These are phyloP conservation scores for Adiantum capillusveneris DNA, from an alignment of 75 land plant species.

Conservation along the genomic window DNA sequence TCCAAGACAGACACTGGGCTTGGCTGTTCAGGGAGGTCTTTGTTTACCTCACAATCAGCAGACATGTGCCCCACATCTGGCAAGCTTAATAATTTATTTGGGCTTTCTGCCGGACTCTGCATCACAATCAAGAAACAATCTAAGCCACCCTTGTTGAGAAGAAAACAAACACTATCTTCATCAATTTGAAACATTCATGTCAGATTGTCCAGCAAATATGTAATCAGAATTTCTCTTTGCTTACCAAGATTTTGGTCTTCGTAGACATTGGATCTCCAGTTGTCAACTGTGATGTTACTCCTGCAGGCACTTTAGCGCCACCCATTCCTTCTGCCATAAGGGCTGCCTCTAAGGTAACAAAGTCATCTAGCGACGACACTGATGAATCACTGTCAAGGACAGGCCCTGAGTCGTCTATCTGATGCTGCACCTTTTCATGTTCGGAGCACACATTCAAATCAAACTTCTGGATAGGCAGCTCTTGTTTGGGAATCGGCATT, in stretches of 20 bases:
- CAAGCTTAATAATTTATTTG: neutral
- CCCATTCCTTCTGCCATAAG: neutral
- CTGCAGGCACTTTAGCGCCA: neutral
- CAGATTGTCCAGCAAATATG: neutral
- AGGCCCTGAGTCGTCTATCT: neutral
- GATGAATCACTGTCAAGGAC: neutral
- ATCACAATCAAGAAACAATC: no score
- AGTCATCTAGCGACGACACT: neutral
- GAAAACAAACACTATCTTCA: neutral
- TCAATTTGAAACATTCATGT: neutral
- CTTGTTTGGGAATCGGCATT: neutral
- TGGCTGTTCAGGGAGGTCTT: conserved; percentile 41
- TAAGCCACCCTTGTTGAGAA: neutral
- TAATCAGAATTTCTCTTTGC: neutral
- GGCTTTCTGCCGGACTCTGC: neutral
- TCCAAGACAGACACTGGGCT: conserved; percentile 81
- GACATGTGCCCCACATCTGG: neutral
- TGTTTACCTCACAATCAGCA: neutral
- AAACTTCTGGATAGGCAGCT: neutral
- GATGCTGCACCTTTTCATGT: neutral
- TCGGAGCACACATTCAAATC: neutral
- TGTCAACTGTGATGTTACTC: neutral
- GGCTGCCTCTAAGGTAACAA: neutral
- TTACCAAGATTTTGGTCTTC: neutral
- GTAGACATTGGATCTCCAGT: neutral